These are phyloP conservation scores for Rosa persica DNA, from an alignment of 306 rosid species.

Conservation along the genomic window DNA sequence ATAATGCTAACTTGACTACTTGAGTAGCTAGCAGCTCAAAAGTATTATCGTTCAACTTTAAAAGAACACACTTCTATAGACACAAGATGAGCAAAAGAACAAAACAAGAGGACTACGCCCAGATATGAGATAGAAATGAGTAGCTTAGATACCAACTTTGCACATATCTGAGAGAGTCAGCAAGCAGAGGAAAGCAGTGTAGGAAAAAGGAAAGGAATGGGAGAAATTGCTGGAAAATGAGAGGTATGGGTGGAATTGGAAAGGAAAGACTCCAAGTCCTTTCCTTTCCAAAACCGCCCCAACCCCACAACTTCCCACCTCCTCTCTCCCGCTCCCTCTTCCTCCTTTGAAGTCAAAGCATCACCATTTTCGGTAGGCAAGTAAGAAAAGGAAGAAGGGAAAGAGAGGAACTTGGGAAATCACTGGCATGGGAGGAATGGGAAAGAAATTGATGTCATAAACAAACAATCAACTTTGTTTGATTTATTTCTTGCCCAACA, in stretches of 20 bases:
- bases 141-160: not conserved
- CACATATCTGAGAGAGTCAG: not conserved
- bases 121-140: too few species aligned
- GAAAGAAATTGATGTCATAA: not conserved
- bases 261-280: not conserved
- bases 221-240: slow-evolving; percentile 7
- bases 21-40: not conserved
- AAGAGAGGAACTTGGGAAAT: slow-evolving; percentile 9
- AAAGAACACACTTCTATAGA: not conserved
- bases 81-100: not conserved
- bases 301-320: slow-evolving; percentile 1
- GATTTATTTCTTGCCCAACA: not conserved
- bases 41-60: not conserved
- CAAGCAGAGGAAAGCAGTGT: not conserved
- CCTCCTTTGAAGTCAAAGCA: not conserved
- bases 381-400: not conserved
- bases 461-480: not conserved
- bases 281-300: not conserved
- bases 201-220: not conserved
- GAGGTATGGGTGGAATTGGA: not conserved
- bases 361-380: not conserved
- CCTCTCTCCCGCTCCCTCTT: slow-evolving; percentile 3
- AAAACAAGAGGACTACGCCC: not conserved
- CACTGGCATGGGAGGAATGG: slow-evolving; percentile 8
- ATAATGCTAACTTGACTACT: not conserved